Evolutionary conservation across 1,139 yeast species (phyloP).

Genomic region (Waltiozyma sp.): DNA sequence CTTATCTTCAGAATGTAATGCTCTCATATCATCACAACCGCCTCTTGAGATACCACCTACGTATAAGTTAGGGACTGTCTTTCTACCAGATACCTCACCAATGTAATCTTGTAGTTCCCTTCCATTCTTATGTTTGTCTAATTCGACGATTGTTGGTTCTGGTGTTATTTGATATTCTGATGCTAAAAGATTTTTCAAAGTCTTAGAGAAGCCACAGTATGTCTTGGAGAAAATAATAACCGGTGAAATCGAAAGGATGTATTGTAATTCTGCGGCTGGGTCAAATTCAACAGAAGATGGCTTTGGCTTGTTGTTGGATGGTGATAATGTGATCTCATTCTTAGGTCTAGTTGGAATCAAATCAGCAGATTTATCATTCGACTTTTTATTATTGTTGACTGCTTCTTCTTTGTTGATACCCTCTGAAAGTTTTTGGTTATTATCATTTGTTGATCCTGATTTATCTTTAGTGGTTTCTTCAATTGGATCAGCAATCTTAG

Average conservation of each 20-base stretch:
- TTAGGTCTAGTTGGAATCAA: background rate
- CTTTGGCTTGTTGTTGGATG: background rate
- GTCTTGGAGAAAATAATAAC: slow-evolving; percentile 63
- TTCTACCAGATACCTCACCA: slow-evolving; percentile 45
- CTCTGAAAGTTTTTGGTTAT: too few species aligned
- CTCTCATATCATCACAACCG: slow-evolving; percentile 69
- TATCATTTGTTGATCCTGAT: too few species aligned
- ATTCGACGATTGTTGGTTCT: slow-evolving; percentile 60
- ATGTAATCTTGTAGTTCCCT: slow-evolving; percentile 48
- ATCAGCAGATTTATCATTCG: background rate
- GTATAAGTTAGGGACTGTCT: slow-evolving; percentile 63
- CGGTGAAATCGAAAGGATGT: slow-evolving; percentile 54
- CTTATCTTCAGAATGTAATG: slow-evolving; percentile 44
- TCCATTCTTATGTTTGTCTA: slow-evolving; percentile 70
- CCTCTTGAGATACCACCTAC: slow-evolving; percentile 58
- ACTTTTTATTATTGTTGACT: background rate
- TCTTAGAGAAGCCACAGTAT: slow-evolving; percentile 65
- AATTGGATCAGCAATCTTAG: background rate
- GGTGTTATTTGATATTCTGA: slow-evolving; percentile 66
- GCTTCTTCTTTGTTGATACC: background rate
- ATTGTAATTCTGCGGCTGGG: slow-evolving; percentile 48
- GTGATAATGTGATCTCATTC: slow-evolving; percentile 1
- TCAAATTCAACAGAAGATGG: slow-evolving; percentile 28
- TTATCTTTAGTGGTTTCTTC: too few species aligned
- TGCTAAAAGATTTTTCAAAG: slow-evolving; percentile 53